Evolutionary conservation across 768 basidiomycete species (phyloP).

Genomic region (Phallus indusiatus): DNA sequence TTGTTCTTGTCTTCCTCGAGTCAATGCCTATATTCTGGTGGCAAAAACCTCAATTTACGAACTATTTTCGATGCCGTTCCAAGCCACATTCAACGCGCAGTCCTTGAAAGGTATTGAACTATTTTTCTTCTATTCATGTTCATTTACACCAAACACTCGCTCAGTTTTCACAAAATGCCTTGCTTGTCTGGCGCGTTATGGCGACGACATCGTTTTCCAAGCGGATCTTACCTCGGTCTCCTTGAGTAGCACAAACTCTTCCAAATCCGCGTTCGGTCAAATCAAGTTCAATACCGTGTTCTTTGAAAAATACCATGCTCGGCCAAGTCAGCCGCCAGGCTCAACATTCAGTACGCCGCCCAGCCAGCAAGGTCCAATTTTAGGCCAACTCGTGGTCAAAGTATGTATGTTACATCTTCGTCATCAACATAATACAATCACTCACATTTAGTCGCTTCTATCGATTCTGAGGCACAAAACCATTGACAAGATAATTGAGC

Average conservation of each 20-base stretch:
- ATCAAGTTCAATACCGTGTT: conserved; percentile 61
- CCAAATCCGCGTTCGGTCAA: conserved; percentile 65
- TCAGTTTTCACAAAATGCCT: conserved; percentile 69
- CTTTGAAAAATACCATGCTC: conserved; percentile 58
- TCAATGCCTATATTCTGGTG: too few species aligned
- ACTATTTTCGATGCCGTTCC: not conserved
- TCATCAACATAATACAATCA: not conserved
- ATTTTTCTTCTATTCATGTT: not conserved
- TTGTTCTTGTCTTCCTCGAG: too few species aligned
- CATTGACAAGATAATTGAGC: conserved; percentile 67
- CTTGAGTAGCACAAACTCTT: conserved; percentile 61
- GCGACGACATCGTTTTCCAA: conserved; percentile 67
- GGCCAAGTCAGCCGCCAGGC: conserved; percentile 31
- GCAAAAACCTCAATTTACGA: too few species aligned
- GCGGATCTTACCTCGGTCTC: conserved; percentile 52
- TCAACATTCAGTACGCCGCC: conserved; percentile 17
- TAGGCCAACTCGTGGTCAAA: conserved; percentile 64
- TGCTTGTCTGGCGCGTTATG: conserved; percentile 70
- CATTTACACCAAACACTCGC: not conserved
- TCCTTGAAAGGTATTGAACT: not conserved
- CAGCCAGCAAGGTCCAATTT: conserved; percentile 31
- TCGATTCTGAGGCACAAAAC: conserved; percentile 67
- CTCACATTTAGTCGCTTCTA: conserved; percentile 43
- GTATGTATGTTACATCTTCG: conserved; percentile 25
- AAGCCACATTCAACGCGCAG: not conserved